Evolutionary conservation across 306 rosid species (phyloP).

Genomic region (Cicer cuneatum): DNA sequence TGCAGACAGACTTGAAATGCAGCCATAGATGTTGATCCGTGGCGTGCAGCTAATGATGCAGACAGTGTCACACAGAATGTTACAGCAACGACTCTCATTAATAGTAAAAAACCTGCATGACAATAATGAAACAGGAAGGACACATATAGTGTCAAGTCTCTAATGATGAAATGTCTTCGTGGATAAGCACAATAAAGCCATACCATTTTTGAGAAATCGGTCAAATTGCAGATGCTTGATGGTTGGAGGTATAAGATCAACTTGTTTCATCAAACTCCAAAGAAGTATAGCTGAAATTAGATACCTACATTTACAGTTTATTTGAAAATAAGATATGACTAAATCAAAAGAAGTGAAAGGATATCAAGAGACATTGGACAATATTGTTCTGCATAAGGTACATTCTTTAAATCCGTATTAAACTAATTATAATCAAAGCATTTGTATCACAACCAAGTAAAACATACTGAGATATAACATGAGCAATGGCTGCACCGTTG

Average conservation of each 20-base stretch:
- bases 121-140: constrained; percentile 37
- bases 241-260: constrained; percentile 79
- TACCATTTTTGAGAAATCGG: constrained; percentile 79
- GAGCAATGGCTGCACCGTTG: constrained; percentile 94
- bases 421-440: constrained; percentile 9
- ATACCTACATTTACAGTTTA: constrained; percentile 59
- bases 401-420: not conserved
- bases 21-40: constrained; percentile 90
- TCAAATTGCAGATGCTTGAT: constrained; percentile 71
- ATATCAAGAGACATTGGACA: constrained; percentile 7
- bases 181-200: constrained; percentile 28
- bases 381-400: constrained; percentile 32
- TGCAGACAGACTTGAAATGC: constrained; percentile 98
- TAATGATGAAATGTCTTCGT: not conserved
- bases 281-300: constrained; percentile 70
- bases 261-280: constrained; percentile 70
- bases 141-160: constrained; percentile 36
- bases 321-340: constrained; percentile 7
- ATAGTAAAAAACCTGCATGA: constrained; percentile 74
- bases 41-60: constrained; percentile 90
- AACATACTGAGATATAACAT: constrained; percentile 94
- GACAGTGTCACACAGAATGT: constrained; percentile 95
- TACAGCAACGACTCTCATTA: constrained; percentile 92
- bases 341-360: constrained; percentile 26
- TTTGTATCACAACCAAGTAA: constrained; percentile 11